Conservation (phyloP, 1,284 basidiomycete species). For the Cryptococcus maquisensis region DNA sequence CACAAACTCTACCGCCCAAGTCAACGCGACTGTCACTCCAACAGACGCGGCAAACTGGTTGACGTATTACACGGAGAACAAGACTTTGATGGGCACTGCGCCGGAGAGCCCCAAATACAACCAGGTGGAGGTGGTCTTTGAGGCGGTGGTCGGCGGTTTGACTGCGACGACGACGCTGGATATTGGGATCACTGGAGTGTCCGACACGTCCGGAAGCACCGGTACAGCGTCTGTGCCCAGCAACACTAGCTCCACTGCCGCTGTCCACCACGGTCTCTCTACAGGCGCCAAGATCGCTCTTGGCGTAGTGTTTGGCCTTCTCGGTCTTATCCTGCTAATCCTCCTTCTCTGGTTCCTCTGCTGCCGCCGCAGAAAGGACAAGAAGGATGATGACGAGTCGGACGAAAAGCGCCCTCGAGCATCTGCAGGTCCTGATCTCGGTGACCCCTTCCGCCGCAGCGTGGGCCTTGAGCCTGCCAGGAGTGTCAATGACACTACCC, state of each 20-base stretch:
- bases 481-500: not conserved
- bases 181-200: conserved; percentile 30
- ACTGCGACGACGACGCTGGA: conserved; percentile 28
- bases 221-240: conserved; percentile 12
- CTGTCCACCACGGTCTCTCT: conserved; percentile 29
- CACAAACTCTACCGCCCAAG: conserved; percentile 25
- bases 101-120: conserved; percentile 32
- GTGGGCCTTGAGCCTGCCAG: not conserved
- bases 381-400: conserved; percentile 10
- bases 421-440: conserved; percentile 13
- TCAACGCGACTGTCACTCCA: conserved; percentile 38
- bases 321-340: conserved; percentile 35
- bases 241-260: not conserved
- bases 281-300: conserved; percentile 44
- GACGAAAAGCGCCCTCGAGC: conserved; percentile 14
- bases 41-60: conserved; percentile 47
- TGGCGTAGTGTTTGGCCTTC: conserved; percentile 42
- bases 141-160: conserved; percentile 20
- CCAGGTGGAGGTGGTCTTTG: conserved; percentile 36
- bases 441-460: conserved; percentile 26
- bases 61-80: conserved; percentile 39
- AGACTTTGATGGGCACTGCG: conserved; percentile 41
- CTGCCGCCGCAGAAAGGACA: conserved; percentile 31
- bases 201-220: conserved; percentile 11
- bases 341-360: conserved; percentile 44